phyloP scores from a whole-genome alignment of 768 basidiomycete genomes.

The Xerocomellus intermedius region DNA sequence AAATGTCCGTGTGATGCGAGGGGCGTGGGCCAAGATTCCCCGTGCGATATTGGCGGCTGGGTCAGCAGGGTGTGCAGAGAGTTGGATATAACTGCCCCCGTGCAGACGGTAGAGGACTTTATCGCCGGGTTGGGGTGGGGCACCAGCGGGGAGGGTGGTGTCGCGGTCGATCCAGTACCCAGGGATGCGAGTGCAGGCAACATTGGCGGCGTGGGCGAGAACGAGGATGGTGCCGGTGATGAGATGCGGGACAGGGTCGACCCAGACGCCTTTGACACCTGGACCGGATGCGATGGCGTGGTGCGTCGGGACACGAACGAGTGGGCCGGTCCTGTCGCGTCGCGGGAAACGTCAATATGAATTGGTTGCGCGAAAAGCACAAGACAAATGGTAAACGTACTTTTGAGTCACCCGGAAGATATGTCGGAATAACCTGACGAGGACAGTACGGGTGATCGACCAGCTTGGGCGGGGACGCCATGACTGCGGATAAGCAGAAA shows the following conservation, averaged over 20 bases:
- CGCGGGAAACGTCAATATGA: not conserved
- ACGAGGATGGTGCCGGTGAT: slow-evolving; percentile 31
- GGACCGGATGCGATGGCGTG: slow-evolving; percentile 18
- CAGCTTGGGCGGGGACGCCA: slow-evolving; percentile 26
- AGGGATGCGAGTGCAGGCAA: slow-evolving; percentile 29
- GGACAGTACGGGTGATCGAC: slow-evolving; percentile 23
- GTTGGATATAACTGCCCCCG: slow-evolving; percentile 29
- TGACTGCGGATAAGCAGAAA: slow-evolving; percentile 16
- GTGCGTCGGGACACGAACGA: slow-evolving; percentile 22
- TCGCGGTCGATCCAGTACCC: slow-evolving; percentile 38
- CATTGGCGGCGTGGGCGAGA: slow-evolving; percentile 28
- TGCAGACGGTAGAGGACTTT: slow-evolving; percentile 36
- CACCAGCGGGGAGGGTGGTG: slow-evolving; percentile 12
- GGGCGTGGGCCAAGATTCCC: slow-evolving; percentile 15
- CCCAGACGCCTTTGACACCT: slow-evolving; percentile 34
- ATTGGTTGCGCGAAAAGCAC: not conserved
- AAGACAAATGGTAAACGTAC: slow-evolving; percentile 9
- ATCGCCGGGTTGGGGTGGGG: slow-evolving; percentile 27
- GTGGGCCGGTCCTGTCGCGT: slow-evolving; percentile 16
- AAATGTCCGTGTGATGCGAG: slow-evolving; percentile 30
- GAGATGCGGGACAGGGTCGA: slow-evolving; percentile 33
- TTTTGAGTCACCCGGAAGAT: slow-evolving; percentile 17
- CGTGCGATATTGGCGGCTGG: slow-evolving; percentile 24
- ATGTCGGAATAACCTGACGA: slow-evolving; percentile 20
- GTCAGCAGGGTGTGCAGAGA: slow-evolving; percentile 29